These are phyloP conservation scores for Sclerotiophoma versabilis DNA, from an alignment of 2,329 filamentous ascomycete species.

Conservation along the genomic window DNA sequence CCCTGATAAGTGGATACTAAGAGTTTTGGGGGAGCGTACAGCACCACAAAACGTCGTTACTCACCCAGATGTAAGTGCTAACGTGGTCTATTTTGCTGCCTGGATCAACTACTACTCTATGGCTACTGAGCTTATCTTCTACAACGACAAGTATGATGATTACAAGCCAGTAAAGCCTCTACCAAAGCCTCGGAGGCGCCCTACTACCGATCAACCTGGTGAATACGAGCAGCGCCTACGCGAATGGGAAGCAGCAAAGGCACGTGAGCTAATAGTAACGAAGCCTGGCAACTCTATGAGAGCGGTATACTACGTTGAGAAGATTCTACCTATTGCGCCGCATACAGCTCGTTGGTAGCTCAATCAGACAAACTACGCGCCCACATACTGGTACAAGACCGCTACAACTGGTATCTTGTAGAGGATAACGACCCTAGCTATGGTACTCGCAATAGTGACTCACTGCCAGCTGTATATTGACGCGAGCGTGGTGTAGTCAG, in stretches of 20 bases:
- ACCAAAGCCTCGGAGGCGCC: neutral
- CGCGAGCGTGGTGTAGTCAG: neutral
- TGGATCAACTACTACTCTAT: neutral
- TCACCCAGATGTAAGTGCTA: neutral
- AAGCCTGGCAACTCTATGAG: neutral
- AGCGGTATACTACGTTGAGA: neutral
- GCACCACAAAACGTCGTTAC: neutral
- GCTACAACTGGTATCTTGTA: neutral
- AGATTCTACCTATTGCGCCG: neutral
- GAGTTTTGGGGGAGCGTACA: neutral
- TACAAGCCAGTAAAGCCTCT: neutral
- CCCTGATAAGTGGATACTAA: neutral
- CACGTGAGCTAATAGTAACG: neutral
- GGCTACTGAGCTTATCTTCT: neutral
- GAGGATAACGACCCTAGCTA: slow-evolving; percentile 1
- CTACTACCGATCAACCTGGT: neutral
- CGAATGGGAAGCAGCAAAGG: neutral
- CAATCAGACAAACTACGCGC: neutral
- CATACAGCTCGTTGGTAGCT: neutral
- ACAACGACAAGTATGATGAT: neutral
- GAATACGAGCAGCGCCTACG: neutral
- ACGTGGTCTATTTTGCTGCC: neutral
- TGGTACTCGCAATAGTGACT: neutral
- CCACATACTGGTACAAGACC: neutral
- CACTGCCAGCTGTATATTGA: neutral